Percentiles rank a stretch among this genome's conserved stretches.
Conservation (phyloP, 768 basidiomycete species). For the Russula emetica region DNA sequence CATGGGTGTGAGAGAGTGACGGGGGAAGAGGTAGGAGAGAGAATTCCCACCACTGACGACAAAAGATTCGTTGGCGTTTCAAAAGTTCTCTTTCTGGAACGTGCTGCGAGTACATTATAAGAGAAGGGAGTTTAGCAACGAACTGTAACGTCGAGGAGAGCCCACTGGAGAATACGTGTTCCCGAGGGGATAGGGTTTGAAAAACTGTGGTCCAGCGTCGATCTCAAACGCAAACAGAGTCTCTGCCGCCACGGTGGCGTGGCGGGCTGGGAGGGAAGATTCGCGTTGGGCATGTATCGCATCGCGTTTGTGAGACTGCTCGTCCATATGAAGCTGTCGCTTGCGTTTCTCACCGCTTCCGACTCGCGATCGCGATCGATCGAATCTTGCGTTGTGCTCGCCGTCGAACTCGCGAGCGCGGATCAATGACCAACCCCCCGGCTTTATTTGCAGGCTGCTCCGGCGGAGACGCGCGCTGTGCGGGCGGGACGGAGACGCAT, state of each 20-base stretch:
- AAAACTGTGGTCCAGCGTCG: background rate
- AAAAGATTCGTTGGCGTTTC: background rate
- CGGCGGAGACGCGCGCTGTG: background rate
- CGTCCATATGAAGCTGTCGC: conserved; percentile 38
- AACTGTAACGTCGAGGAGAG: conserved; percentile 3
- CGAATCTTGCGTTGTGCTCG: conserved; percentile 15
- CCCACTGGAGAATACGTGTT: background rate
- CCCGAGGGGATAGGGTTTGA: background rate
- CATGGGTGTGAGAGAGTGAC: background rate
- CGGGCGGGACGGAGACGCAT: conserved; percentile 1
- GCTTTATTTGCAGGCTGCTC: background rate
- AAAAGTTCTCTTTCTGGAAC: background rate
- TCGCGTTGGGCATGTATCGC: conserved; percentile 49
- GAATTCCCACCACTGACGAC: background rate
- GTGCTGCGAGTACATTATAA: background rate
- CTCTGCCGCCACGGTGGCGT: no score
- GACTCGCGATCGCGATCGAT: background rate
- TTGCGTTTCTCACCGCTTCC: conserved; percentile 1
- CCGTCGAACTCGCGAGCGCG: conserved; percentile 19
- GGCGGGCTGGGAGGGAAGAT: conserved; percentile 34
- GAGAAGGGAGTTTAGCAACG: background rate
- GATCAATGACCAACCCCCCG: background rate
- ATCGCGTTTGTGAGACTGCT: conserved; percentile 55
- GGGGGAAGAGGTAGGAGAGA: background rate
- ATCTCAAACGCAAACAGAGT: background rate